Evolutionary conservation across 768 basidiomycete genomes (phyloP), one percentile per base, ranked within the genome.

Genomic region (Auriscalpium orientale): DNA sequence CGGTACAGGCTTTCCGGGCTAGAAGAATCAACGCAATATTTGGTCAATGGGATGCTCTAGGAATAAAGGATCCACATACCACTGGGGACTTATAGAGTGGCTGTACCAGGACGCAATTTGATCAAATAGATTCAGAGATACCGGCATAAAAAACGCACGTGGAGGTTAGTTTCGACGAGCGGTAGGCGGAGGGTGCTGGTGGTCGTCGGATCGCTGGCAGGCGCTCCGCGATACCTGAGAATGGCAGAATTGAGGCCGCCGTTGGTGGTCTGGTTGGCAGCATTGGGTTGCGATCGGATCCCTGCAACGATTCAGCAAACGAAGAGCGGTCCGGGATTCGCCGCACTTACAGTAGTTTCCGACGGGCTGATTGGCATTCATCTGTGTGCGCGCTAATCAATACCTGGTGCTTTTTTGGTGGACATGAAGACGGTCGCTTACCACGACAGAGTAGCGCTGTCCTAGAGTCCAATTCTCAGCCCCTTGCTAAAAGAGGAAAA

Each of bases 291-390:
- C 2, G 50, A 34, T 11, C 50, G 50, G 16, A 51, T 51, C 50
- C 50, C 50, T 51, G 38, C 20, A 34, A 6, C n/a, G 33, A n/a
- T 22, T 22, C 8, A 16, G 38, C 1, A 37, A 9, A n/a, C 20
- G 9, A 4, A 46, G 33, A 44, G 7, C 16, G 1, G 8, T 37
- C 36, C 15, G 12, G 33, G 35, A 10, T 20, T 21, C n/a, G 11
- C 28, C 28, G n/a, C 22, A 35, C 8, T 28, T 48, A 65, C 76
- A 77, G 49, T 78, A 78, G 58, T 78, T 78, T 54, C 64, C 68
- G 2, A 68, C 60, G 1, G 69, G 56, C 51, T 74, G 69, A 44
- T 70, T 64, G 10, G 76, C 77, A 38, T 62, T 59, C 34, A 71
- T 55, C 50, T 51, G 12, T 15, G 18, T n/a, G 20, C 2, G 35